Percentiles rank a stretch among this genome's conserved stretches.
These are phyloP conservation scores for Selaginella moellendorffii DNA, from an alignment of 75 land plant genomes.

Conservation along the genomic window DNA sequence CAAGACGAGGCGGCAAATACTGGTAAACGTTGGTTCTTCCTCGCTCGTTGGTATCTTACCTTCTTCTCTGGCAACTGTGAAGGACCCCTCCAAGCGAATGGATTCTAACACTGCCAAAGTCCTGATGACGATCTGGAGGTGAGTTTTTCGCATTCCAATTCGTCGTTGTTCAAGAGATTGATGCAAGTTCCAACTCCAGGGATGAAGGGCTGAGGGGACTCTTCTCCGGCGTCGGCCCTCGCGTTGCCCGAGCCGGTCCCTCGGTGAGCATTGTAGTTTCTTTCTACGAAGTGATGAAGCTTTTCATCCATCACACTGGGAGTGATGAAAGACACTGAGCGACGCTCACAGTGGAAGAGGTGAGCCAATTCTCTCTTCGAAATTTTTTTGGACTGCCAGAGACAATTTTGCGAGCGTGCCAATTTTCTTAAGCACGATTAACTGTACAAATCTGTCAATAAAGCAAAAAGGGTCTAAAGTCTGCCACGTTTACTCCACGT, in stretches of 20 bases:
- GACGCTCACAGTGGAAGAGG: too few relatives aligned
- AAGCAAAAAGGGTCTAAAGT: too few relatives aligned
- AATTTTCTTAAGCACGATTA: too few relatives aligned
- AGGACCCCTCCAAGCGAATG: constrained; percentile 57
- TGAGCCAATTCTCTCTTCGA: too few relatives aligned
- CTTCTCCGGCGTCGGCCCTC: constrained; percentile 74
- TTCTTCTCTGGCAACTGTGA: too few relatives aligned
- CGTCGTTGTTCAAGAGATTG: background rate
- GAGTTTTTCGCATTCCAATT: background rate
- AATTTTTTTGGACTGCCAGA: too few relatives aligned
- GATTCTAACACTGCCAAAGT: constrained; percentile 46
- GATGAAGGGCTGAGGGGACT: constrained; percentile 63
- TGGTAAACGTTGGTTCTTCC: too few relatives aligned
- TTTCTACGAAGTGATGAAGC: constrained; percentile 77
- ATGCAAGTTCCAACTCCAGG: constrained; percentile 25
- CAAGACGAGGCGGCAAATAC: constrained; percentile 84
- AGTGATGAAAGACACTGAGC: background rate
- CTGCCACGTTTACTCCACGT: too few relatives aligned
- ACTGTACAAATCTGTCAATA: too few relatives aligned
- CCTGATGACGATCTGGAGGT: constrained; percentile 74
- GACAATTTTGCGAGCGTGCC: too few relatives aligned
- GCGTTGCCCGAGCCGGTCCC: constrained; percentile 87
- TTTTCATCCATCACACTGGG: constrained; percentile 17
- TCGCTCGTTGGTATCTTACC: too few relatives aligned
- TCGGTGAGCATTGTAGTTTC: constrained; percentile 93